phyloP scores from a whole-genome alignment of 2,329 filamentous ascomycete genomes.

The Raffaelea ambrosiae region DNA sequence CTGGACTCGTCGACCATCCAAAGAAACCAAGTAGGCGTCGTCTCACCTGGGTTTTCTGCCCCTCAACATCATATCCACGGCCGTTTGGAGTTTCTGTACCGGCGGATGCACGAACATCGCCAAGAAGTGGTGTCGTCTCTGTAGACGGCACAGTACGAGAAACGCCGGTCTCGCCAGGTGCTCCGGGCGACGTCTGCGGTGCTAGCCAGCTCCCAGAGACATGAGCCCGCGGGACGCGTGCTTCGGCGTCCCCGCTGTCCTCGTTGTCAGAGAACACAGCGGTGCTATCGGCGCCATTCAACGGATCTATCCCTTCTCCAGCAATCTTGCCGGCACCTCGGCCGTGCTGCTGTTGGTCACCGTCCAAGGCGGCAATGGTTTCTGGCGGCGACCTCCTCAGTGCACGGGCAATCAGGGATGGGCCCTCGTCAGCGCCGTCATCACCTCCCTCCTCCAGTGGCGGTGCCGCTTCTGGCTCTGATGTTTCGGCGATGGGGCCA shows the following conservation, averaged over 20 bases:
- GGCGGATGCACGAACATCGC: conserved; percentile 19
- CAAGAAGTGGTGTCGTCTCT: conserved; percentile 42
- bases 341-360: too few relatives aligned
- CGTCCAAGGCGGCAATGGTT: conserved; percentile 40
- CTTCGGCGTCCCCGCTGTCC: background rate
- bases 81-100: conserved; percentile 14
- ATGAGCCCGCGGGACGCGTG: background rate
- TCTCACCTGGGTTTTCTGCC: conserved; percentile 30
- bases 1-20: background rate
- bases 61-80: conserved; percentile 35
- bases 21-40: conserved; percentile 5
- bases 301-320: too few relatives aligned
- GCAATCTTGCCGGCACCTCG: too few relatives aligned
- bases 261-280: conserved; percentile 9
- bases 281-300: background rate
- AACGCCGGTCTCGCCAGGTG: too few relatives aligned
- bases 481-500: conserved; percentile 50
- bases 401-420: conserved; percentile 11
- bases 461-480: conserved; percentile 4
- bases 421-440: conserved; percentile 4
- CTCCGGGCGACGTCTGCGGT: too few relatives aligned
- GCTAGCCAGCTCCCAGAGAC: background rate
- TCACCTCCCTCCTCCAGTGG: conserved; percentile 1
- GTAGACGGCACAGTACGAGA: too few relatives aligned
- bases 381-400: conserved; percentile 11